phyloP scores from a whole-genome alignment of 1,139 yeast species.

The Suhomyces maxii region DNA sequence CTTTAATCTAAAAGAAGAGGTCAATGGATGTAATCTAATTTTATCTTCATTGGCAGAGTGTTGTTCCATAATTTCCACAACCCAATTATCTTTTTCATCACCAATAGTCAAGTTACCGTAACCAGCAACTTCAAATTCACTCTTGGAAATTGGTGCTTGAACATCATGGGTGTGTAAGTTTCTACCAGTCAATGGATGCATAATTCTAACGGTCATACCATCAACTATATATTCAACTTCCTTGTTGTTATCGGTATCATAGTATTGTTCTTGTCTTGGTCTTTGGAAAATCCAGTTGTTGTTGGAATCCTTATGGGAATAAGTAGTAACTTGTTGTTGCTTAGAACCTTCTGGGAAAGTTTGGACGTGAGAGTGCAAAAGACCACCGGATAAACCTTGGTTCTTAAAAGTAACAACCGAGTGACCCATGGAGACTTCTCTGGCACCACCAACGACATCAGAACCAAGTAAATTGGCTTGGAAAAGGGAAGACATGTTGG shows the following conservation, averaged over 20 bases:
- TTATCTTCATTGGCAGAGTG: constrained; percentile 72
- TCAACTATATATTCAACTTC: constrained; percentile 61
- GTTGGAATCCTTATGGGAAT: constrained; percentile 87
- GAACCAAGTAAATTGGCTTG: constrained; percentile 90
- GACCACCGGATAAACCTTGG: constrained; percentile 90
- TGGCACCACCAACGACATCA: constrained; percentile 80
- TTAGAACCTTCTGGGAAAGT: constrained; percentile 91
- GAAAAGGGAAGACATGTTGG: constrained; percentile 94
- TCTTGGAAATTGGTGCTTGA: constrained; percentile 72
- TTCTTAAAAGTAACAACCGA: constrained; percentile 80
- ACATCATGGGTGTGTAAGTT: constrained; percentile 88
- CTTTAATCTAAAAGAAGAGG: constrained; percentile 79
- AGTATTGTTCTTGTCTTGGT: constrained; percentile 58
- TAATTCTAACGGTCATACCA: constrained; percentile 74
- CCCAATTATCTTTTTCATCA: constrained; percentile 92
- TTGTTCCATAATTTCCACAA: constrained; percentile 82
- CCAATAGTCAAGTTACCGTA: constrained; percentile 89
- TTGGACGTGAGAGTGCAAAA: constrained; percentile 93
- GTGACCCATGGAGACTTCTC: constrained; percentile 79
- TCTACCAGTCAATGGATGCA: constrained; percentile 81
- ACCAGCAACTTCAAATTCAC: constrained; percentile 83
- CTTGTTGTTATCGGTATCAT: constrained; percentile 51
- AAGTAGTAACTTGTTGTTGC: constrained; percentile 96
- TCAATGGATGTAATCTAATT: constrained; percentile 74
- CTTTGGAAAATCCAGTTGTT: constrained; percentile 89